Conservation (phyloP, 257 asterid species). For the Solanum arcanum region DNA sequence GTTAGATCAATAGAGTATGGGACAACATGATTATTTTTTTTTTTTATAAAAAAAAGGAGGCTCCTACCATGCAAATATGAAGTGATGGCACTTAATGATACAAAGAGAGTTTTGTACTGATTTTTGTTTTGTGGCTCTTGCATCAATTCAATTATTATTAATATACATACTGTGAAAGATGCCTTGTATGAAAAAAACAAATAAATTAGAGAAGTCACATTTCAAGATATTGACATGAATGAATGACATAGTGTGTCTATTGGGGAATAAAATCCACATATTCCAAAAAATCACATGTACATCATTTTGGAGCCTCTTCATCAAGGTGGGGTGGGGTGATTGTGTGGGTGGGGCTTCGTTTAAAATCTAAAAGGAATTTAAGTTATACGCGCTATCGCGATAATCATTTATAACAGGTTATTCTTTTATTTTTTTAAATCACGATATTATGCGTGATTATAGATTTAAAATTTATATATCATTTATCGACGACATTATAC, state of each 20-base stretch:
- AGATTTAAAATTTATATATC: no score
- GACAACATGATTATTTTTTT: neutral
- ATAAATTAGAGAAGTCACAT: neutral
- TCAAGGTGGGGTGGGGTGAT: neutral
- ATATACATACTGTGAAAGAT: neutral
- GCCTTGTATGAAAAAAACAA: neutral
- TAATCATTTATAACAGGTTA: no score
- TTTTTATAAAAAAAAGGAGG: neutral
- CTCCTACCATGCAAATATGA: neutral
- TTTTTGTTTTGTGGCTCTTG: neutral
- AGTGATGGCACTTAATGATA: neutral
- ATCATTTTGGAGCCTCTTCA: neutral
- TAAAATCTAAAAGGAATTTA: no score
- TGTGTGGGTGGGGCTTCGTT: neutral
- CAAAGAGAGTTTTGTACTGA: neutral
- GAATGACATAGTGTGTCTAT: neutral
- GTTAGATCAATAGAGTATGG: neutral
- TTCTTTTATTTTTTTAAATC: no score
- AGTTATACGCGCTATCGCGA: no score
- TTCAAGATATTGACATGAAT: neutral
- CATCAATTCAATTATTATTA: neutral
- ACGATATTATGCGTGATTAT: no score
- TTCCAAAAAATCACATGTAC: conserved; percentile 1
- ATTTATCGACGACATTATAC: neutral
- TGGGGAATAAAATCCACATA: neutral